phyloP scores from a whole-genome alignment of 2,329 filamentous ascomycete genomes.

The Neoascochyta sp. region DNA sequence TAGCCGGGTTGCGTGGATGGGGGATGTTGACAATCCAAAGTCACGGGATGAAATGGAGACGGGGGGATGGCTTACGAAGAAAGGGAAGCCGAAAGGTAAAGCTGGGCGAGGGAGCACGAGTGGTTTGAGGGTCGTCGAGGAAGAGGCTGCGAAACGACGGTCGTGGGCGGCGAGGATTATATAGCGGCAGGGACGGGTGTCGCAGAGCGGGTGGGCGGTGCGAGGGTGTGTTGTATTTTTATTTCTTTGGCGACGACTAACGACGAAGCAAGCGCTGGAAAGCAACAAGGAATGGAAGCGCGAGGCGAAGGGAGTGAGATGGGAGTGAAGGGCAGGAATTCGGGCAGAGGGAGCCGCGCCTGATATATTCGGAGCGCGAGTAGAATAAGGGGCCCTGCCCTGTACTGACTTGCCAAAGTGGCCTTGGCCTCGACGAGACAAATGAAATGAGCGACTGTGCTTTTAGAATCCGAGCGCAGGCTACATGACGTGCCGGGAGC shows the following conservation, averaged over 20 bases:
- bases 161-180: slow-evolving; percentile 22
- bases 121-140: slow-evolving; percentile 13
- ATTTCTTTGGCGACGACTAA: too few relatives aligned
- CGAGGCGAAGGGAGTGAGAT: slow-evolving; percentile 24
- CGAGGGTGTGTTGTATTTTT: slow-evolving; percentile 13
- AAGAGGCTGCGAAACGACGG: slow-evolving; percentile 14
- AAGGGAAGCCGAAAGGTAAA: slow-evolving; percentile 17
- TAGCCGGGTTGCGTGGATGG: slow-evolving; percentile 18
- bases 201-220: slow-evolving; percentile 30
- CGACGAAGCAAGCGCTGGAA: too few relatives aligned
- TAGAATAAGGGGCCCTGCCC: slow-evolving; percentile 29
- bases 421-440: slow-evolving; percentile 39
- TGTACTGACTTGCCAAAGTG: slow-evolving; percentile 28
- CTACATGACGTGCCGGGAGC: slow-evolving; percentile 40
- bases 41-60: slow-evolving; percentile 7
- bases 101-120: slow-evolving; percentile 3
- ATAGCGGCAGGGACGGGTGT: slow-evolving; percentile 29
- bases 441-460: slow-evolving; percentile 40
- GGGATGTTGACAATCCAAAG: slow-evolving; percentile 10
- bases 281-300: slow-evolving; percentile 21
- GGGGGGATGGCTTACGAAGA: slow-evolving; percentile 25
- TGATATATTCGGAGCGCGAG: slow-evolving; percentile 33
- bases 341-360: slow-evolving; percentile 24
- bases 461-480: slow-evolving; percentile 34
- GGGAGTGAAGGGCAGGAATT: slow-evolving; percentile 18